A percentile compares a stretch with the other conserved stretches of the same genome.
Evolutionary conservation across 768 basidiomycete species (phyloP).

Genomic region (Boletus insuetus): DNA sequence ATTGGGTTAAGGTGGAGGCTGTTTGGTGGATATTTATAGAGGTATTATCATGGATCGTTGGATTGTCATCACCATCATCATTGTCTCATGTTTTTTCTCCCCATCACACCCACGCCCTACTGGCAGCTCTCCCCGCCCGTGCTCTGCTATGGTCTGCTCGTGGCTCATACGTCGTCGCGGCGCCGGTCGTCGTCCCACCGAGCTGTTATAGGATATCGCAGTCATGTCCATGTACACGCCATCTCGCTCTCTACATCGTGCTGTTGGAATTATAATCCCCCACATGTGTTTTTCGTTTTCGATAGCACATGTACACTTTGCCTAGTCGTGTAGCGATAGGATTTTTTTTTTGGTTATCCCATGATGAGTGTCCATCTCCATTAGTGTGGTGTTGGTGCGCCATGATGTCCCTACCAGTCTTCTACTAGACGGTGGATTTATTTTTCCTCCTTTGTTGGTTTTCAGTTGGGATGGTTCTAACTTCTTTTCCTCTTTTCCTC

Average conservation of each 20-base stretch:
- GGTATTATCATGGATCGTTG: slow-evolving; percentile 17
- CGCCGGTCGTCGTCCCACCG: too few relatives aligned
- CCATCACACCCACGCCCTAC: too few relatives aligned
- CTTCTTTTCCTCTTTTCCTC: neutral
- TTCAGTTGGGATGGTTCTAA: neutral
- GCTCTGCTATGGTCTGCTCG: neutral
- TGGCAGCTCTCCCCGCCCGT: neutral
- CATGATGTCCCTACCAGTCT: too few relatives aligned
- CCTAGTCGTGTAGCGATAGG: slow-evolving; percentile 6
- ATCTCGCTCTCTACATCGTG: neutral
- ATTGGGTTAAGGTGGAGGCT: slow-evolving; percentile 18
- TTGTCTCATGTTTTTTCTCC: neutral
- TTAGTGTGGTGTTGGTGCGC: too few relatives aligned
- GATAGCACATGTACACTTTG: neutral
- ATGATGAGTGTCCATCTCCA: neutral
- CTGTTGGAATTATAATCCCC: slow-evolving; percentile 1
- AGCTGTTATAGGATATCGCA: too few relatives aligned
- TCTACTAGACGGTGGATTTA: too few relatives aligned
- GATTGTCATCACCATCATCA: neutral
- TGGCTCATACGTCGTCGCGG: too few relatives aligned
- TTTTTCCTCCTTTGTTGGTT: too few relatives aligned
- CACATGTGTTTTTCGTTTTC: neutral
- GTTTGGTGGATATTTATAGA: slow-evolving; percentile 24
- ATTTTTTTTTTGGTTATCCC: neutral
- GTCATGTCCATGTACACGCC: neutral